Conservation (phyloP, 2,329 filamentous ascomycete species). For the Penicillium hesseltinei region DNA sequence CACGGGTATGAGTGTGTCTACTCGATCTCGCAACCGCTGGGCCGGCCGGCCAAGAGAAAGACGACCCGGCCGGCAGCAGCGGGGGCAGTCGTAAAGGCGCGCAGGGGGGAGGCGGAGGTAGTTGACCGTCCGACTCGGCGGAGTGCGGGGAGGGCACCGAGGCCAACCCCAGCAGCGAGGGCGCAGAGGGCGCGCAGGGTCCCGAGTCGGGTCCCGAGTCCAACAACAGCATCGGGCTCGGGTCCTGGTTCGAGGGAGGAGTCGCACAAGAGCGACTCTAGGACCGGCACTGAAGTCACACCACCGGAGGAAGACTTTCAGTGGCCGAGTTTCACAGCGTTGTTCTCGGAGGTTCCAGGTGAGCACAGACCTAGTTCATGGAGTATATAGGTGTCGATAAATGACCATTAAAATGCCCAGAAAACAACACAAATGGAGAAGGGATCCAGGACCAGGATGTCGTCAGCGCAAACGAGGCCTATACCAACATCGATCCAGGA, state of each 20-base stretch:
- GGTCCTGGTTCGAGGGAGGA: neutral
- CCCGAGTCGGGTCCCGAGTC: neutral
- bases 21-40: slow-evolving; percentile 36
- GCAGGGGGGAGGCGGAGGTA: neutral
- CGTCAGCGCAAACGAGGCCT: neutral
- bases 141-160: neutral
- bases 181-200: neutral
- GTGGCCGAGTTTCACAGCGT: neutral
- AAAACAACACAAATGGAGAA: neutral
- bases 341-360: neutral
- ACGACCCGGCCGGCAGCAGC: slow-evolving; percentile 2
- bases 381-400: neutral
- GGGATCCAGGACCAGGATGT: neutral
- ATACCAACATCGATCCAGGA: neutral
- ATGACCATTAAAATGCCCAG: neutral
- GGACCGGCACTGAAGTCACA: slow-evolving; percentile 1
- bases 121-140: neutral
- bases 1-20: slow-evolving; percentile 38
- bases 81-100: neutral
- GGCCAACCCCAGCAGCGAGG: neutral
- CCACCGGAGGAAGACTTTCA: neutral
- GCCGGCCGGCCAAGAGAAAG: slow-evolving; percentile 36
- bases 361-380: neutral
- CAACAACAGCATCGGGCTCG: neutral
- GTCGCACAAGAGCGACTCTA: neutral